phyloP scores from a whole-genome alignment of 805 yeast species.

The Yarrowia divulgata region DNA sequence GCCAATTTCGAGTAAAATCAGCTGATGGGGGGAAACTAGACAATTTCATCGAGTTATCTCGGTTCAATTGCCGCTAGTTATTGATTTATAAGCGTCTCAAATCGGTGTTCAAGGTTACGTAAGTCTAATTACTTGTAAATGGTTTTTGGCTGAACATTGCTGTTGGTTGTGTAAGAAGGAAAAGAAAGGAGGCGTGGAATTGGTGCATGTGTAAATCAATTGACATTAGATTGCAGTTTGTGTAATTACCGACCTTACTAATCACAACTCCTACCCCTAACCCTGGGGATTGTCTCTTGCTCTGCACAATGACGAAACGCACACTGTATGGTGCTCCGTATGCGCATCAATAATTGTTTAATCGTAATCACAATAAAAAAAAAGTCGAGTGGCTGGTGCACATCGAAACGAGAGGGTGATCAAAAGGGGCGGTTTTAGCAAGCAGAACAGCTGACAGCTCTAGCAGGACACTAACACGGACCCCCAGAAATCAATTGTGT shows the following conservation, averaged over 20 bases:
- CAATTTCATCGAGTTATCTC: too few relatives aligned
- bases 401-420: neutral
- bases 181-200: too few relatives aligned
- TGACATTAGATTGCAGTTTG: too few relatives aligned
- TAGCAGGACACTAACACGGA: too few relatives aligned
- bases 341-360: neutral
- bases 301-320: slow-evolving; percentile 8
- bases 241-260: neutral
- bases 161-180: too few relatives aligned
- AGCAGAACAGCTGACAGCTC: too few relatives aligned
- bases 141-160: too few relatives aligned
- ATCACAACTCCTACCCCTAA: neutral
- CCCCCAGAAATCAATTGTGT: neutral
- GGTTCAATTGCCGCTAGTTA: too few relatives aligned
- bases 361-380: neutral
- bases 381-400: neutral
- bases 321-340: neutral
- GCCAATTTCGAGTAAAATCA: neutral
- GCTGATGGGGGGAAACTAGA: neutral
- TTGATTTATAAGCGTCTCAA: neutral
- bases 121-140: neutral
- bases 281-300: neutral
- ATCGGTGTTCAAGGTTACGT: neutral
- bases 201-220: neutral
- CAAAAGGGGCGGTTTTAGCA: neutral